These are phyloP conservation scores for Plasmopara halstedii DNA, from an alignment of 352 stramenopile genomes.

Conservation along the genomic window DNA sequence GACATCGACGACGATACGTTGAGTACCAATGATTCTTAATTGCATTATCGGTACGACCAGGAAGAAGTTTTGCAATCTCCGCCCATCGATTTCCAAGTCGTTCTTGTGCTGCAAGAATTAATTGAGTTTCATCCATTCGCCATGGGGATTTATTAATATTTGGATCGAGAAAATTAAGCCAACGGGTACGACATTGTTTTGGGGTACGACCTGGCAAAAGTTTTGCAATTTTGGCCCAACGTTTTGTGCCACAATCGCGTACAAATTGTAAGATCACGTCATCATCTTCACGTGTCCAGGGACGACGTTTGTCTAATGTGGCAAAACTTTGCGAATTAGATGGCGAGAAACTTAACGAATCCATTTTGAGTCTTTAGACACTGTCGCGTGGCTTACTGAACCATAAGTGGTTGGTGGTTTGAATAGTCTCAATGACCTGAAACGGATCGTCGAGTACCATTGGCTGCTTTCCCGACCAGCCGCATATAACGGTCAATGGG, in stretches of 20 bases:
- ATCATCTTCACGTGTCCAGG: slow-evolving; percentile 64
- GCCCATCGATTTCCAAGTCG: slow-evolving; percentile 94
- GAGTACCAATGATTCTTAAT: slow-evolving; percentile 88
- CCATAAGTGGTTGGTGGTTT: not conserved
- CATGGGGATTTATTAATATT: slow-evolving; percentile 92
- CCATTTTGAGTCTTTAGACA: not conserved
- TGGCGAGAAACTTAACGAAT: not conserved
- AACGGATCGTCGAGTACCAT: slow-evolving; percentile 10
- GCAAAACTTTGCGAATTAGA: not conserved
- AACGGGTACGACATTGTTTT: slow-evolving; percentile 96
- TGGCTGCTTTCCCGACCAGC: slow-evolving; percentile 9
- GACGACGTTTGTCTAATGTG: slow-evolving; percentile 32
- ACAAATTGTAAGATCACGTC: slow-evolving; percentile 68
- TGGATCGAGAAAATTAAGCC: slow-evolving; percentile 93
- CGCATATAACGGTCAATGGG: slow-evolving; percentile 10
- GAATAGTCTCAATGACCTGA: not conserved
- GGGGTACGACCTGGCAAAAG: slow-evolving; percentile 89
- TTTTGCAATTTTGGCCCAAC: slow-evolving; percentile 91
- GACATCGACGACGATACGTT: slow-evolving; percentile 48
- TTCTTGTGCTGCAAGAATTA: slow-evolving; percentile 66
- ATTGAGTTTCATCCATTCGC: slow-evolving; percentile 85
- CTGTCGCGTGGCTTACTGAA: slow-evolving; percentile 1
- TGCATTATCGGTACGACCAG: slow-evolving; percentile 84
- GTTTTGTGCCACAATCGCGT: slow-evolving; percentile 59
- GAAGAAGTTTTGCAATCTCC: slow-evolving; percentile 96